Evolutionary conservation across 805 yeast species (phyloP).

Genomic region (Trichomonascus vanleenenianus): DNA sequence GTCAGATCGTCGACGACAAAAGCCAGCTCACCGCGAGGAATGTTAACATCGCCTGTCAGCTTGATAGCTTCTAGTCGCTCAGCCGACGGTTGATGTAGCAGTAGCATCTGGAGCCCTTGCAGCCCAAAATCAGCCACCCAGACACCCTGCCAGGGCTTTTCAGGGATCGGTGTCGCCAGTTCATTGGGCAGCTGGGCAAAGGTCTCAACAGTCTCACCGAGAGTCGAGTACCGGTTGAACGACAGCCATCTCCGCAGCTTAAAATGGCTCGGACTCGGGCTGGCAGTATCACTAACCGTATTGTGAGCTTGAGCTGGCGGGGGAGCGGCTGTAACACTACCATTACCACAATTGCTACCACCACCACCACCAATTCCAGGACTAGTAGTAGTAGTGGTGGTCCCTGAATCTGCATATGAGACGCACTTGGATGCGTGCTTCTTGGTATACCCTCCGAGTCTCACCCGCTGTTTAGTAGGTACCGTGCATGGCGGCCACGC

Average conservation of each 20-base stretch:
- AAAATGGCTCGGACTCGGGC: too few species aligned
- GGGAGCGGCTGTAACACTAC: too few species aligned
- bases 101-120: conserved; percentile 17
- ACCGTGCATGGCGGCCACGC: too few species aligned
- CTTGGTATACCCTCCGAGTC: too few species aligned
- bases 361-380: too few species aligned
- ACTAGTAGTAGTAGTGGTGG: too few species aligned
- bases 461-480: too few species aligned
- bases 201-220: conserved; percentile 21
- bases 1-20: conserved; percentile 19
- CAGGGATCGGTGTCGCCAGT: conserved; percentile 7
- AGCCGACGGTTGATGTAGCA: conserved; percentile 20
- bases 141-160: conserved; percentile 20
- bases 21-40: conserved; percentile 24
- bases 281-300: too few species aligned
- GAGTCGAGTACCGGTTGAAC: background rate
- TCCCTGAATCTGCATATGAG: too few species aligned
- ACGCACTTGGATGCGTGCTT: too few species aligned
- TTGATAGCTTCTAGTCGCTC: conserved; percentile 23
- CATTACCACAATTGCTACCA: too few species aligned
- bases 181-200: conserved; percentile 14
- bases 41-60: conserved; percentile 20
- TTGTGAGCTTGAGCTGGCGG: too few species aligned
- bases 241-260: conserved; percentile 1
- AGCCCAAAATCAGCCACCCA: conserved; percentile 22